phyloP scores from a whole-genome alignment of 2,329 filamentous ascomycete genomes.

The Rasamsonia emersonii region DNA sequence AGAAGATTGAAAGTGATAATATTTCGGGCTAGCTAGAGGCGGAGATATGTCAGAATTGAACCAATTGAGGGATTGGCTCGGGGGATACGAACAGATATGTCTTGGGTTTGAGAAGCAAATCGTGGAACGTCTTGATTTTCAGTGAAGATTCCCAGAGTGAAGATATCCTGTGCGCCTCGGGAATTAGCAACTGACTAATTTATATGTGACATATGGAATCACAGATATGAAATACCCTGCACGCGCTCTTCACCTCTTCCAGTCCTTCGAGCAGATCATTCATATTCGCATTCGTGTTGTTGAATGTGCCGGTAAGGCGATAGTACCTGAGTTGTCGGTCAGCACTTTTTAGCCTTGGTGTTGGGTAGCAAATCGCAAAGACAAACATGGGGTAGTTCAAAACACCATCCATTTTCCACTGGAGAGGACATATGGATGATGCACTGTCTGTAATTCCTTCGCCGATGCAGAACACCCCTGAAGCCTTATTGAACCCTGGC shows the following conservation, averaged over 20 bases:
- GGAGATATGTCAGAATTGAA: too few species aligned
- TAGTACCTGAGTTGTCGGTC: constrained; percentile 7
- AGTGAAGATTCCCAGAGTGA: constrained; percentile 42
- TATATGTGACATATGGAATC: too few species aligned
- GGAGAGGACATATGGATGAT: constrained; percentile 27
- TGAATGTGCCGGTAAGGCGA: constrained; percentile 14
- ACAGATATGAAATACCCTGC: constrained; percentile 9
- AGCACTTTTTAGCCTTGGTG: background rate
- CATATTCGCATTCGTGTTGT: constrained; percentile 9
- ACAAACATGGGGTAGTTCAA: constrained; percentile 30
- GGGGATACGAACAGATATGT: constrained; percentile 30
- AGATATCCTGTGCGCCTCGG: constrained; percentile 25
- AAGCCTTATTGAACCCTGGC: constrained; percentile 19
- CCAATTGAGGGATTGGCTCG: background rate
- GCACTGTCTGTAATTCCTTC: constrained; percentile 29
- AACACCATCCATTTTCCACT: constrained; percentile 31
- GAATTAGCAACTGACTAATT: too few species aligned
- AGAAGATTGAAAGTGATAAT: constrained; percentile 51
- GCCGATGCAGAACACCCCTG: constrained; percentile 32
- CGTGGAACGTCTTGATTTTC: constrained; percentile 51
- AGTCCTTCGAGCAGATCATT: constrained; percentile 10
- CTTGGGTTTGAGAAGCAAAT: constrained; percentile 42
- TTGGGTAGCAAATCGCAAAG: too few species aligned
- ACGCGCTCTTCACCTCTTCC: constrained; percentile 12
- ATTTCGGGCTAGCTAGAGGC: constrained; percentile 45